Evolutionary conservation across 2,329 filamentous ascomycete genomes (phyloP), one percentile per base, ranked within the genome.

Genomic region (Ascochyta koolunga): DNA sequence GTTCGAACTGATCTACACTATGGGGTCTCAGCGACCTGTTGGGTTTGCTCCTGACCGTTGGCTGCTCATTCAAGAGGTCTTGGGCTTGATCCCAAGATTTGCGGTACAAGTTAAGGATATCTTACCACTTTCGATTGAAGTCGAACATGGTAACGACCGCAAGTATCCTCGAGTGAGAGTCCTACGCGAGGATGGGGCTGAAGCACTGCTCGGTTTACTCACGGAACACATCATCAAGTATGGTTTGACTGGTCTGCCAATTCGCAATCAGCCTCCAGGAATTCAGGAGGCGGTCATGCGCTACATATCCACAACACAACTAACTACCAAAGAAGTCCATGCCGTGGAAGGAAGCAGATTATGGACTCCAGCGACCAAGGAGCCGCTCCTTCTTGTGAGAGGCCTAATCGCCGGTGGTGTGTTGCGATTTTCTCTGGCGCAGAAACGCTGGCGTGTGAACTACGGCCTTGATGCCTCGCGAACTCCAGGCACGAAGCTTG

Each of bases 391-490:
- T 0, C 69, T 86, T 1, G 62, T 87, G 0, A 75, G 83, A 21
- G 81, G 87, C 0, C 75, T 90, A 0, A 68, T 90, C 8, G 82
- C 83, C 0, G 70, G 77, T 0, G 81, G 84, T 0, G 74, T 89
- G 0, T 61, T 90, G 0, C 61, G 61, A 0, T 87, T 86, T 52
- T 76, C 75, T 0, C 71, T 89, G 0, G 69, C 73, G 0, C 70
- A 81, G 13, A 89, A 89, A 61, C 75, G 86, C 1, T 90, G 84
- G 83, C 73, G 82, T 3, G 86, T 90, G 0, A 81, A 89, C 48
- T 90, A 86, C 54, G 87, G 88, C 0, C 74, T 83, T 0, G 80
- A 85, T 61, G 54, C 62, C 0, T 50, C 8, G 8, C 65, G 72
- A 0, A 62, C 85, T 82, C 65, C 89, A 85, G 56, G 83, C 84